A percentile compares a stretch with the other conserved stretches of the same genome.
These are phyloP conservation scores for Picochlorum sp. DNA, from an alignment of 139 green algal genomes.

Conservation along the genomic window DNA sequence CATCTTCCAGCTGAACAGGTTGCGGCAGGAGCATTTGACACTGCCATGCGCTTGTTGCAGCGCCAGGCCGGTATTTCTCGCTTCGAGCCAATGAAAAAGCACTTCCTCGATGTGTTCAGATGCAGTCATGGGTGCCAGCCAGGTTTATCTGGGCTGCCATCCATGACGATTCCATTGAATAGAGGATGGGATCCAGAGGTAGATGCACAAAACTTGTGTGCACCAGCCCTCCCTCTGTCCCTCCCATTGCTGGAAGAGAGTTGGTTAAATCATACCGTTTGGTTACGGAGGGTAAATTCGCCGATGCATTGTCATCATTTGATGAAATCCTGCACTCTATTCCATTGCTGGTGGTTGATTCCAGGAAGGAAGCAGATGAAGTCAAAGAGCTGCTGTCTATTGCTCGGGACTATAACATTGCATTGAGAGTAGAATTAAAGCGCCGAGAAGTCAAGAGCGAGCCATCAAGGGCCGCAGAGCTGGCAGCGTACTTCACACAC, in stretches of 20 bases:
- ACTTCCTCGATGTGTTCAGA: slow-evolving; percentile 77
- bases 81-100: slow-evolving; percentile 81
- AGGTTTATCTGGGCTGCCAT: slow-evolving; percentile 47
- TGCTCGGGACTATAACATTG: slow-evolving; percentile 84
- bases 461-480: slow-evolving; percentile 67
- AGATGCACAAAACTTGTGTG: slow-evolving; percentile 39
- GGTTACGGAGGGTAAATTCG: slow-evolving; percentile 97
- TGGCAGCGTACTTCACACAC: slow-evolving; percentile 99
- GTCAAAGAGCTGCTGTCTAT: slow-evolving; percentile 93
- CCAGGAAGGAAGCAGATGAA: slow-evolving; percentile 84
- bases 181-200: slow-evolving; percentile 51
- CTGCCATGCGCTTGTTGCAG: slow-evolving; percentile 83
- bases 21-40: slow-evolving; percentile 78
- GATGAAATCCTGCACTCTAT: slow-evolving; percentile 77
- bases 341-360: slow-evolving; percentile 84
- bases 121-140: slow-evolving; percentile 59
- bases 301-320: slow-evolving; percentile 79
- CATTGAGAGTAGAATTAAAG: slow-evolving; percentile 82
- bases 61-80: slow-evolving; percentile 79
- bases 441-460: slow-evolving; percentile 76
- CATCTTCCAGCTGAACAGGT: slow-evolving; percentile 69
- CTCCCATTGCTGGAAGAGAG: slow-evolving; percentile 60
- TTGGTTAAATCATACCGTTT: slow-evolving; percentile 76
- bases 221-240: slow-evolving; percentile 67
- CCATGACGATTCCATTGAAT: slow-evolving; percentile 64